A percentile compares a stretch with the other conserved stretches of the same genome.
Conservation (phyloP, 768 basidiomycete species). For the Boletellus emodensis region DNA sequence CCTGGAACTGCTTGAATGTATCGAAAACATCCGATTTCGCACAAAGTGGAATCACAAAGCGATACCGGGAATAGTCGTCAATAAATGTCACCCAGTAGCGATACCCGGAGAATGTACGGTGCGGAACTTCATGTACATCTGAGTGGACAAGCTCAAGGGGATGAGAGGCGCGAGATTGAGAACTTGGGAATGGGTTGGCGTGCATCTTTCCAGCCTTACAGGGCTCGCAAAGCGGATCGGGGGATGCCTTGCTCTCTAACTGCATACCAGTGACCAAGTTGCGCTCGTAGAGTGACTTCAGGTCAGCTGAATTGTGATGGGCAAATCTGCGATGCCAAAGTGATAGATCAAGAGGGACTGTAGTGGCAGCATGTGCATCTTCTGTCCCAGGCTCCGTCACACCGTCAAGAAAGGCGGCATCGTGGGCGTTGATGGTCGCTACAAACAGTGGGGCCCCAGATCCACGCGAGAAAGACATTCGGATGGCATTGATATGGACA, state of each 20-base stretch:
- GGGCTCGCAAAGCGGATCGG: not conserved
- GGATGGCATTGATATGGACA: too few relatives aligned
- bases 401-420: too few relatives aligned
- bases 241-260: not conserved
- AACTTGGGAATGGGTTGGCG: not conserved
- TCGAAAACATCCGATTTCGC: too few relatives aligned
- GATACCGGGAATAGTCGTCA: not conserved
- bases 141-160: not conserved
- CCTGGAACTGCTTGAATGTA: too few relatives aligned
- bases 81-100: not conserved
- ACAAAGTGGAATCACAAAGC: not conserved
- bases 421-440: too few relatives aligned
- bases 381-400: too few relatives aligned
- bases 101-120: not conserved
- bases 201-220: slow-evolving; percentile 16
- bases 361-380: not conserved
- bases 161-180: too few relatives aligned
- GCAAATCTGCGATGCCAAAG: slow-evolving; percentile 26
- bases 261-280: slow-evolving; percentile 13
- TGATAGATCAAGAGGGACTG: slow-evolving; percentile 7
- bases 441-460: too few relatives aligned
- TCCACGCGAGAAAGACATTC: too few relatives aligned
- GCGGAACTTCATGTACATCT: not conserved
- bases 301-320: slow-evolving; percentile 10
- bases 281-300: not conserved